Base-by-base conservation (phyloP, 257 asterid genomes). In the Rehmannia glutinosa region DNA sequence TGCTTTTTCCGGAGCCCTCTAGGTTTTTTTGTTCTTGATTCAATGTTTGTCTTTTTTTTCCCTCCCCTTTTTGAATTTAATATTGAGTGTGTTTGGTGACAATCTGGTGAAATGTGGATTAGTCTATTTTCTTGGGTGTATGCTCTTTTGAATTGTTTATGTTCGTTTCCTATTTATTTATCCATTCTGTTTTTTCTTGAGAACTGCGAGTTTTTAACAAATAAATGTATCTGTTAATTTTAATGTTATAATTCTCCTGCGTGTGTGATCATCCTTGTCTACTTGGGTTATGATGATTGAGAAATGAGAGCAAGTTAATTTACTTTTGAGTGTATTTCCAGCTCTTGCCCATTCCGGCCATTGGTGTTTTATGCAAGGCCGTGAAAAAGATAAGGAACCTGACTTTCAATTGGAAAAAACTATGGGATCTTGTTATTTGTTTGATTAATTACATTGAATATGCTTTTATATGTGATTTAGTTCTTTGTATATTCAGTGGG, bases 61-160 rank as follows among this genome's bases (percentile, higher is more conserved):
- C 6, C 9, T 15, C 13, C n/a, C 4, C 12, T 15, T 10, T 9
- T 57, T 9, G 1, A 16, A 8, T 28, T 33, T 16, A 6, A 32
- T 6, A 12, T 52, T n/a, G n/a, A n/a, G 39, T n/a, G 21, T 38
- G 30, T 42, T 25, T 54, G 61, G 62, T 33, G n/a, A 62, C 36
- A 63, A 56, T 20, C n/a, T 25, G 39, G 35, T 19, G 51, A 61
- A n/a, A 75, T 64, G 64, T 70, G 73, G 59, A 42, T 35, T 12
- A 10, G n/a, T 25, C 23, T 21, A n/a, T 20, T 23, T 11, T 25
- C 3, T 38, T 17, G 51, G 62, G 3, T 52, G 10, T 39, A 4
- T 35, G 62, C 62, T n/a, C 41, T 35, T 10, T 66, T 51, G 10
- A 33, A 20, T 28, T 63, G 57, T 17, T 45, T 30, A 19, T 45